phyloP scores from a whole-genome alignment of 2,329 filamentous ascomycete species.

The Botryotinia calthae region DNA sequence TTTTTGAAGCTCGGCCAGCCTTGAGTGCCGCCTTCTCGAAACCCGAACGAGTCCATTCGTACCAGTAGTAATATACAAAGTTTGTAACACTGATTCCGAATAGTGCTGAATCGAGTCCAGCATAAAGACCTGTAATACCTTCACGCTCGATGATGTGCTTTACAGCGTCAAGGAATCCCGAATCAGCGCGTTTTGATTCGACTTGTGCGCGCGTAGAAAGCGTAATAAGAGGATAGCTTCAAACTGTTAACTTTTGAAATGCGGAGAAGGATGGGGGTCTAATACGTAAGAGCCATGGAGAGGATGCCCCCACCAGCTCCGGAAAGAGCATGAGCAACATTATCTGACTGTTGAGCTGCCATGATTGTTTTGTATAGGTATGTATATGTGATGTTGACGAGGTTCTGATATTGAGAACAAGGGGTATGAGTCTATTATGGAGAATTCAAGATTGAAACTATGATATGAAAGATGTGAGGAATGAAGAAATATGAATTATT shows the following conservation, averaged over 20 bases:
- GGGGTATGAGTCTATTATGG: slow-evolving; percentile 1
- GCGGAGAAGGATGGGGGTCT: slow-evolving; percentile 19
- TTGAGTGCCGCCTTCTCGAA: slow-evolving; percentile 77
- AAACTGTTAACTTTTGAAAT: slow-evolving; percentile 19
- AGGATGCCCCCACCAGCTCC: slow-evolving; percentile 91
- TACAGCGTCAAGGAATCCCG: slow-evolving; percentile 78
- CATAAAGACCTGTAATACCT: slow-evolving; percentile 83
- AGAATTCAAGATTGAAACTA: not conserved
- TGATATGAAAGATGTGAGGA: slow-evolving; percentile 9
- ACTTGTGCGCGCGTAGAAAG: slow-evolving; percentile 97
- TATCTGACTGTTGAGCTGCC: slow-evolving; percentile 71
- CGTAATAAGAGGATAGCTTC: slow-evolving; percentile 90
- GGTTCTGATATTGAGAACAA: slow-evolving; percentile 11
- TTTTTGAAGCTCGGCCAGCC: slow-evolving; percentile 70
- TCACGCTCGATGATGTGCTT: slow-evolving; percentile 87
- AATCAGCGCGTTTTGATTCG: slow-evolving; percentile 89
- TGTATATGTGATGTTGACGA: slow-evolving; percentile 9
- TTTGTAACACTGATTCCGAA: slow-evolving; percentile 99
- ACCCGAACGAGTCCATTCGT: slow-evolving; percentile 89
- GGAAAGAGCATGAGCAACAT: slow-evolving; percentile 91
- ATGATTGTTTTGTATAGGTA: slow-evolving; percentile 19
- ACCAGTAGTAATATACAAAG: slow-evolving; percentile 99
- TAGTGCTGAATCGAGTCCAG: slow-evolving; percentile 87
- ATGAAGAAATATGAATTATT: slow-evolving; percentile 17
- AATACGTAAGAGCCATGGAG: slow-evolving; percentile 91